Conservation (phyloP, 352 stramenopile genomes). For the Pythium biforme region DNA sequence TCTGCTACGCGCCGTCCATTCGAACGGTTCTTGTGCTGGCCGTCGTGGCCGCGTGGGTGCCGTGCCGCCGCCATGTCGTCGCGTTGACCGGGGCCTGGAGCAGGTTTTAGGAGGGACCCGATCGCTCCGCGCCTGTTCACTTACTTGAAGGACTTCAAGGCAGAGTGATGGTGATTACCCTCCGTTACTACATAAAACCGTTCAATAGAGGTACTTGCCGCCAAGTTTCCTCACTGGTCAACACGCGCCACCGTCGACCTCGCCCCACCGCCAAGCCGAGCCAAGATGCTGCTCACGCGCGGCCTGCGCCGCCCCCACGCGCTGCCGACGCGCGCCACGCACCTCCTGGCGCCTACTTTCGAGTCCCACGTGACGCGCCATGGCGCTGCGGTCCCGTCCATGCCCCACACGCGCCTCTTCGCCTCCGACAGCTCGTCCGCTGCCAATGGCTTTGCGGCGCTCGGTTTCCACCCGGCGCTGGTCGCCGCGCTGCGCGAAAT, state of each 20-base stretch:
- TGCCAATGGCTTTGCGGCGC: slow-evolving; percentile 14
- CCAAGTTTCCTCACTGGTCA: slow-evolving; percentile 9
- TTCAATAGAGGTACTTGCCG: not conserved
- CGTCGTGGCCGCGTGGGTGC: no score
- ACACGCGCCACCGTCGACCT: no score
- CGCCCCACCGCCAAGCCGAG: no score
- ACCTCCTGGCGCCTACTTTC: no score
- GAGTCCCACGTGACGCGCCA: not conserved
- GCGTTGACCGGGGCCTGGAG: no score
- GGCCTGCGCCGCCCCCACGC: no score
- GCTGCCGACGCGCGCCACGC: no score
- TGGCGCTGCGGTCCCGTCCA: not conserved
- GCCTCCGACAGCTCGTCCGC: not conserved
- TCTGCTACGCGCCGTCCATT: not conserved
- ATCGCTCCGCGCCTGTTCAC: no score
- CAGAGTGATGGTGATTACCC: slow-evolving; percentile 12
- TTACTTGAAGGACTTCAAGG: slow-evolving; percentile 9
- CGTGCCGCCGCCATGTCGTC: no score
- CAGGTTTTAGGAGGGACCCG: not conserved
- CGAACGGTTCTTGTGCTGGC: not conserved
- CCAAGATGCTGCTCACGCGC: no score
- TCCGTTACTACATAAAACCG: not conserved
- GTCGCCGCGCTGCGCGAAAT: slow-evolving; percentile 27
- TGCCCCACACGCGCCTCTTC: not conserved
- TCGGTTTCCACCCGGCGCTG: slow-evolving; percentile 25